Percentiles rank a stretch among this genome's conserved stretches.
Conservation (phyloP, 2,329 filamentous ascomycete genomes). For the Colletotrichum incanum region DNA sequence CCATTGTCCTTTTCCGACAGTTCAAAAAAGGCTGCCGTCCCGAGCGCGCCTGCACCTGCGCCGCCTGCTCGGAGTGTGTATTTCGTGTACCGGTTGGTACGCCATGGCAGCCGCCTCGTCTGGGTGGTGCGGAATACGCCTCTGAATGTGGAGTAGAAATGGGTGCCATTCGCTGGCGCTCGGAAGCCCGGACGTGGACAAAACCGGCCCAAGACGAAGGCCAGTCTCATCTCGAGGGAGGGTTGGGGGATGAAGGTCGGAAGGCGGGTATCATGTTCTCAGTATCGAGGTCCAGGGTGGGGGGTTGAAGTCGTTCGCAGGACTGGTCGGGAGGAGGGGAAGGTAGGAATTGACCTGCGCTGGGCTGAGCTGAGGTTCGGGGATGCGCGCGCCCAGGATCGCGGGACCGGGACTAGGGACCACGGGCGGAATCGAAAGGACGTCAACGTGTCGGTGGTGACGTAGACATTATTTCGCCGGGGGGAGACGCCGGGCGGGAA, state of each 20-base stretch:
- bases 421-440: constrained; percentile 8
- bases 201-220: constrained; percentile 60
- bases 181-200: constrained; percentile 58
- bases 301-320: neutral
- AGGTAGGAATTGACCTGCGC: neutral
- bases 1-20: constrained; percentile 70
- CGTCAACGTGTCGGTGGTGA: constrained; percentile 46
- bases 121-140: constrained; percentile 22
- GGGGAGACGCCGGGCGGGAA: constrained; percentile 43
- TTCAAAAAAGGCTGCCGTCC: constrained; percentile 71
- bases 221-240: constrained; percentile 62
- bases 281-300: constrained; percentile 4
- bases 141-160: constrained; percentile 41
- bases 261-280: constrained; percentile 44
- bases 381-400: constrained; percentile 27
- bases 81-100: constrained; percentile 43
- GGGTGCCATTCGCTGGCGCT: constrained; percentile 46
- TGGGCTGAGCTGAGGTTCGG: neutral
- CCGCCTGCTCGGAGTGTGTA: constrained; percentile 58
- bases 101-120: constrained; percentile 49
- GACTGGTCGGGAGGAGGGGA: neutral
- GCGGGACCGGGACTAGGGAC: constrained; percentile 20
- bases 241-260: constrained; percentile 16
- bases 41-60: constrained; percentile 61
- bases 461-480: constrained; percentile 45